Evolutionary conservation across 1,284 basidiomycete species (phyloP).

Genomic region (Puccinia coronata): DNA sequence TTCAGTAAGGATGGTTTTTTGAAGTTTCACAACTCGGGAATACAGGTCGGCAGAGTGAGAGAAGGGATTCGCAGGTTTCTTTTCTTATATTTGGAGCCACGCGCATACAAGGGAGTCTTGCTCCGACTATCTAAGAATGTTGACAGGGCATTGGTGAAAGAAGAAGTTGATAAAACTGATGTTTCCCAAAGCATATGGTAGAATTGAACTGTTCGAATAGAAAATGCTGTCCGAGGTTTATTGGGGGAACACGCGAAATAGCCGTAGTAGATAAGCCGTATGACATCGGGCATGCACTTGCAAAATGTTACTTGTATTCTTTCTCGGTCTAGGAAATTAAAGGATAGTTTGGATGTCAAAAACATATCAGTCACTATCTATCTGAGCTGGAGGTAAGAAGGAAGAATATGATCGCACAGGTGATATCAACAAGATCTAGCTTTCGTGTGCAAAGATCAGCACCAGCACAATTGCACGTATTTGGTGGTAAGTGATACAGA

Average conservation of each 20-base stretch:
- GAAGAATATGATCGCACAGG: too few relatives aligned
- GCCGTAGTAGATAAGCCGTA: neutral
- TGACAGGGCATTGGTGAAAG: neutral
- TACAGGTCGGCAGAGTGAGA: neutral
- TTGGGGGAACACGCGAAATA: neutral
- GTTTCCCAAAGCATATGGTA: constrained; percentile 18
- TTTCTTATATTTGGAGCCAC: neutral
- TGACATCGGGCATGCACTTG: neutral
- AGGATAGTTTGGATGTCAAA: neutral
- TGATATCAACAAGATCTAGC: neutral
- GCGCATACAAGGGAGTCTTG: too few relatives aligned
- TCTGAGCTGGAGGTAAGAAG: neutral
- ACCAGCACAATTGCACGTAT: neutral
- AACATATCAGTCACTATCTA: neutral
- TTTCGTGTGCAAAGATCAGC: neutral
- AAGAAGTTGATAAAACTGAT: neutral
- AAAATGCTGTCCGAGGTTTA: constrained; percentile 11
- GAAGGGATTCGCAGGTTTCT: neutral
- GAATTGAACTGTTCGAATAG: constrained; percentile 9
- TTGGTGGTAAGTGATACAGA: neutral
- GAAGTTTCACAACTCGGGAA: neutral
- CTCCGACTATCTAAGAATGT: neutral
- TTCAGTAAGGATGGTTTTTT: neutral
- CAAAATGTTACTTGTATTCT: neutral
- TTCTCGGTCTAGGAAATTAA: neutral